Evolutionary conservation across 495 filamentous ascomycete species (phyloP).

Genomic region (Neurospora sp.): DNA sequence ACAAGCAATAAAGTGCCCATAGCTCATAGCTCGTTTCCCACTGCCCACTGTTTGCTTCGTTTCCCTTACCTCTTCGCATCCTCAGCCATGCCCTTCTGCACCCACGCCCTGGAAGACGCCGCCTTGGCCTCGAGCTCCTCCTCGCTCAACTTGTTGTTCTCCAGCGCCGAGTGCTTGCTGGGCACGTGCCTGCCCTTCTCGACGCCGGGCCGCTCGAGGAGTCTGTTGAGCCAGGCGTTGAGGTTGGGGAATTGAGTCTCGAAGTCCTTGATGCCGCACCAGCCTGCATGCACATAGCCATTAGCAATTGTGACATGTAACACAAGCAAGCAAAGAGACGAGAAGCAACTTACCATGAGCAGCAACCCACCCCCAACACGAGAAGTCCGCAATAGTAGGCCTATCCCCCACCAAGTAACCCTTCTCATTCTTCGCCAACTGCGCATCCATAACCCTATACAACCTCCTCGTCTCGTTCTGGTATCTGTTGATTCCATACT

Average conservation of each 20-base stretch:
- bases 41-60: background rate
- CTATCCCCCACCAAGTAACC: slow-evolving; percentile 72
- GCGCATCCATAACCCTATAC: slow-evolving; percentile 68
- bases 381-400: slow-evolving; percentile 75
- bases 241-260: slow-evolving; percentile 54
- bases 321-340: background rate
- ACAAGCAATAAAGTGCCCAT: background rate
- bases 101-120: slow-evolving; percentile 45
- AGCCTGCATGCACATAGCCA: slow-evolving; percentile 32
- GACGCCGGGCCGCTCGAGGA: slow-evolving; percentile 56
- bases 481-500: slow-evolving; percentile 80
- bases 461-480: slow-evolving; percentile 70
- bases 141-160: slow-evolving; percentile 28
- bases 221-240: slow-evolving; percentile 54
- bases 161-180: slow-evolving; percentile 50
- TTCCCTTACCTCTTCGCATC: slow-evolving; percentile 50
- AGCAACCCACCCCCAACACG: slow-evolving; percentile 68
- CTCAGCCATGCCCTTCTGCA: slow-evolving; percentile 52
- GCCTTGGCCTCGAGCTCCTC: slow-evolving; percentile 40
- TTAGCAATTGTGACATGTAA: background rate
- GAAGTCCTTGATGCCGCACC: slow-evolving; percentile 64
- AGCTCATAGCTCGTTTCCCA: background rate
- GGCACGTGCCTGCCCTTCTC: slow-evolving; percentile 79
- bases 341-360: slow-evolving; percentile 23
- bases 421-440: slow-evolving; percentile 51